Percentiles rank a stretch among this genome's conserved stretches.
Conservation (phyloP, 352 stramenopile species). For the Globisporangium okanoganense region DNA sequence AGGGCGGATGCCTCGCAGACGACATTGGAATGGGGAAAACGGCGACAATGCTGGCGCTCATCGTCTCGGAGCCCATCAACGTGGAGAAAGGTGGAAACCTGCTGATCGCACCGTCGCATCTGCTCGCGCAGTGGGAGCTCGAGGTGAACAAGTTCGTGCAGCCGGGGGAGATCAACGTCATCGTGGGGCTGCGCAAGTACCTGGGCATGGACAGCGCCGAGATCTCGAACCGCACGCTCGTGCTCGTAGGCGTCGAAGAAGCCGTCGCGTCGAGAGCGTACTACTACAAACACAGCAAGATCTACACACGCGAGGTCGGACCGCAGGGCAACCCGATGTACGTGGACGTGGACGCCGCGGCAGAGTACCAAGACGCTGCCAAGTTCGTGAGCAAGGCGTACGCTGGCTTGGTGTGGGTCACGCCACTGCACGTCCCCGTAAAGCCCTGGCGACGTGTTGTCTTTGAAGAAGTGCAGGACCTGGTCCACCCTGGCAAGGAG, state of each 20-base stretch:
- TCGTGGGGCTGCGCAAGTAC: slow-evolving; percentile 59
- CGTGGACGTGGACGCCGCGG: slow-evolving; percentile 38
- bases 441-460: slow-evolving; percentile 77
- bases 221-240: slow-evolving; percentile 77
- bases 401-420: slow-evolving; percentile 65
- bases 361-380: slow-evolving; percentile 67
- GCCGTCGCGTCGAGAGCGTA: slow-evolving; percentile 54
- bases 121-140: slow-evolving; percentile 76
- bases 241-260: slow-evolving; percentile 77
- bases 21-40: slow-evolving; percentile 86
- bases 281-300: slow-evolving; percentile 56
- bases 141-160: slow-evolving; percentile 80
- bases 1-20: slow-evolving; percentile 67
- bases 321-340: slow-evolving; percentile 29
- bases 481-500: slow-evolving; percentile 66
- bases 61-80: slow-evolving; percentile 58
- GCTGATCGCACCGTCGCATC: slow-evolving; percentile 72
- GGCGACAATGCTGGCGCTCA: slow-evolving; percentile 73
- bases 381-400: slow-evolving; percentile 85
- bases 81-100: slow-evolving; percentile 49
- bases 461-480: slow-evolving; percentile 87
- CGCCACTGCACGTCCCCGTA: slow-evolving; percentile 51
- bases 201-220: slow-evolving; percentile 32
- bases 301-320: slow-evolving; percentile 46
- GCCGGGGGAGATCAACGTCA: slow-evolving; percentile 61